These are phyloP conservation scores for Helianthus tuberosus DNA, from an alignment of 129 eudicot genomes.

Conservation along the genomic window DNA sequence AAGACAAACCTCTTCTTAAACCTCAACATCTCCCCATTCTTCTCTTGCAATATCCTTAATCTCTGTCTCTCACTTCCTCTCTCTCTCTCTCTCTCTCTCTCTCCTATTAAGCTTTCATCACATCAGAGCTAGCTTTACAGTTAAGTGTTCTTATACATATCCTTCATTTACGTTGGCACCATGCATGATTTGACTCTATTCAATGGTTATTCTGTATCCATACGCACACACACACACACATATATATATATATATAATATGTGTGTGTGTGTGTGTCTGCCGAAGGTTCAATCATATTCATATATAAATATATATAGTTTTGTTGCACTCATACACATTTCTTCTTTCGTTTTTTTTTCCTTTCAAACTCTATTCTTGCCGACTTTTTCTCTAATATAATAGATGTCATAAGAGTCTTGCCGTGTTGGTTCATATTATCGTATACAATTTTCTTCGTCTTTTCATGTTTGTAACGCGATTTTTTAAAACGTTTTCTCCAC, in stretches of 20 bases:
- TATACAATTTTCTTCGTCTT: neutral
- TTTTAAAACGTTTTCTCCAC: neutral
- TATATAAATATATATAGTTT: neutral
- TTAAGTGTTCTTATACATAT: constrained; percentile 4
- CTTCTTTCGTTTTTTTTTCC: neutral
- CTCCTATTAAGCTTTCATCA: neutral
- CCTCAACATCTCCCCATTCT: constrained; percentile 27
- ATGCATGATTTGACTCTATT: constrained; percentile 22
- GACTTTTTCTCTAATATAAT: neutral
- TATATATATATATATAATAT: neutral
- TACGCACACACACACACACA: neutral
- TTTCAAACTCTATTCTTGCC: neutral
- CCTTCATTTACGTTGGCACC: constrained; percentile 23
- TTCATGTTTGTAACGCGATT: neutral
- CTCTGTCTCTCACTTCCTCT: constrained; percentile 15
- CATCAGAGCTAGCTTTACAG: constrained; percentile 11
- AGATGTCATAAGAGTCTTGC: constrained; percentile 2
- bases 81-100: neutral
- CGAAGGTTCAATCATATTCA: constrained; percentile 6
- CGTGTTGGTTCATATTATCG: neutral
- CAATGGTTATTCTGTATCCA: neutral
- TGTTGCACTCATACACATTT: neutral
- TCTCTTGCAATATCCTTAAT: constrained; percentile 25
- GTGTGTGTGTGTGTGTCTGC: neutral
- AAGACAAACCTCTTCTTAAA: constrained; percentile 53